Conservation (phyloP, 441 rosid species). For the Adansonia rubrostipa region DNA sequence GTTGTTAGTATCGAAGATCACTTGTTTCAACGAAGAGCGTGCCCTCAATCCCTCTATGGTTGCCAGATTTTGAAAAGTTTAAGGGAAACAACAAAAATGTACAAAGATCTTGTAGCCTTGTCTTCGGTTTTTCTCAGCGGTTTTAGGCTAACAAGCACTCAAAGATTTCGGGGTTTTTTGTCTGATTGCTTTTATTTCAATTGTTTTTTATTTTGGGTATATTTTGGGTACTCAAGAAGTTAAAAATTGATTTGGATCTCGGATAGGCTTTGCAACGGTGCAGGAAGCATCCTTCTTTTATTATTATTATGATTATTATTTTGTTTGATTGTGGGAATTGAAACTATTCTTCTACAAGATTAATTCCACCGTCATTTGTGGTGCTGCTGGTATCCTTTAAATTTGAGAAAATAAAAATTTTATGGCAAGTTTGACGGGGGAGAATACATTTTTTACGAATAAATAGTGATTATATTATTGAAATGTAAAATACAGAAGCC, state of each 20-base stretch:
- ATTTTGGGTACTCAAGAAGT: background rate
- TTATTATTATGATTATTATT: background rate
- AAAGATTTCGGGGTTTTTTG: slow-evolving; percentile 10
- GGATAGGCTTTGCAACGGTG: background rate
- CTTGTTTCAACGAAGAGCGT: slow-evolving; percentile 56
- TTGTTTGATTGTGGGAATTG: slow-evolving; percentile 1
- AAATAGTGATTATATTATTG: too few relatives aligned
- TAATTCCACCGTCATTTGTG: background rate
- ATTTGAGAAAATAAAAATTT: too few relatives aligned
- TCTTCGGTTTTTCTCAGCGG: background rate
- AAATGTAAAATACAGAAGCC: too few relatives aligned
- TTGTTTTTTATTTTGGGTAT: background rate
- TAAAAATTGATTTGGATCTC: background rate
- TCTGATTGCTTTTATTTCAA: background rate
- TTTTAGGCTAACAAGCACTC: slow-evolving; percentile 7
- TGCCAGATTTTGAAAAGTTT: slow-evolving; percentile 52
- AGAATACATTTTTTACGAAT: too few relatives aligned
- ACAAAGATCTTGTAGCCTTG: background rate
- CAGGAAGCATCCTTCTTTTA: slow-evolving; percentile 22
- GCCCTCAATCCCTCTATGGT: slow-evolving; percentile 59
- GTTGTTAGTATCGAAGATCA: slow-evolving; percentile 38
- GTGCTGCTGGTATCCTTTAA: background rate
- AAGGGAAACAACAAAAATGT: slow-evolving; percentile 20
- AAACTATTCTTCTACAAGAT: background rate
- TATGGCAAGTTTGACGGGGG: too few relatives aligned